Conservation (phyloP, 176 grass and related monocot species). For the Alopecurus myosuroides region DNA sequence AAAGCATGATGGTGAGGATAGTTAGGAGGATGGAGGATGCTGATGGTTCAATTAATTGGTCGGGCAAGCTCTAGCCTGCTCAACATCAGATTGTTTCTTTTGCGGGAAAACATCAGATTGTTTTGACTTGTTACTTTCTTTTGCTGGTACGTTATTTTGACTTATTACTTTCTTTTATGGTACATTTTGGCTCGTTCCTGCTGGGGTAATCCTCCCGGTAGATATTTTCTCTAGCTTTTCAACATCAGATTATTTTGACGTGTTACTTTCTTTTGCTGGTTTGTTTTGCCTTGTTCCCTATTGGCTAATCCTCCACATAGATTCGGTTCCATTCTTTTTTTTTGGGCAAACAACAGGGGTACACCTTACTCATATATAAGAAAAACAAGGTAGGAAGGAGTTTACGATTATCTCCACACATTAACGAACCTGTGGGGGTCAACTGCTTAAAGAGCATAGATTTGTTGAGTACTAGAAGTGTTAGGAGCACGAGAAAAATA, state of each 20-base stretch:
- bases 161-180: background rate
- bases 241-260: no score
- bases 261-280: no score
- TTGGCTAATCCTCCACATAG: background rate
- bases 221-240: no score
- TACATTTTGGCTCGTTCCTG: background rate
- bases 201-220: no score
- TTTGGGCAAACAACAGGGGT: no score
- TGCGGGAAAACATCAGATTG: background rate
- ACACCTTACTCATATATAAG: no score
- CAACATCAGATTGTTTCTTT: background rate
- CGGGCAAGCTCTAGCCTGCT: background rate
- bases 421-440: no score
- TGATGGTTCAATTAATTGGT: slow-evolving; percentile 2
- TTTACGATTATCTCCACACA: no score
- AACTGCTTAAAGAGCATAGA: no score
- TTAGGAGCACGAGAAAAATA: no score
- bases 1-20: background rate
- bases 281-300: background rate
- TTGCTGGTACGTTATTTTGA: background rate
- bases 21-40: background rate
- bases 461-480: no score
- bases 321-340: background rate
- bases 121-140: background rate
- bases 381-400: no score